A percentile compares a stretch with the other conserved stretches of the same genome.
These are phyloP conservation scores for Apiospora koreana DNA, from an alignment of 2,329 filamentous ascomycete species.

Conservation along the genomic window DNA sequence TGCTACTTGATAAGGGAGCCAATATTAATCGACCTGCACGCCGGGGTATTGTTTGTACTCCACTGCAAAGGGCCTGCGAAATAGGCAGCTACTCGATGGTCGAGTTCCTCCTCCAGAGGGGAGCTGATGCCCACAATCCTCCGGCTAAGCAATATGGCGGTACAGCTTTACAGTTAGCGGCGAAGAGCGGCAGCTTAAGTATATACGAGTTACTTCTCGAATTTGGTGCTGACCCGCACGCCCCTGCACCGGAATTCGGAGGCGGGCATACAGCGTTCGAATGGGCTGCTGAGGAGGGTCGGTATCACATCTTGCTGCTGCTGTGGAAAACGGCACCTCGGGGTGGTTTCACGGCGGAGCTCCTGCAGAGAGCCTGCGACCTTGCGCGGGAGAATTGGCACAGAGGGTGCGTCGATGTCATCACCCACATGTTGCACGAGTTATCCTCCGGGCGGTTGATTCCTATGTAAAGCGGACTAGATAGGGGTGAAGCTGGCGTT, in stretches of 20 bases:
- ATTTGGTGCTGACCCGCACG: conserved; percentile 10
- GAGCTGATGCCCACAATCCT: conserved; percentile 18
- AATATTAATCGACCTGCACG: conserved; percentile 14
- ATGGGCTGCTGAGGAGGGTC: neutral
- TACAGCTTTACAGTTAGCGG: conserved; percentile 22
- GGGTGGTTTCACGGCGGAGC: neutral
- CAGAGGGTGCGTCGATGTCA: neutral
- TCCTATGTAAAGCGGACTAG: no score
- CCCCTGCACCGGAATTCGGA: neutral
- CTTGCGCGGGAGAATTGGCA: neutral
- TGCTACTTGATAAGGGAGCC: conserved; percentile 18
- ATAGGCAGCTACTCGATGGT: conserved; percentile 15
- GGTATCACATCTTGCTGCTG: neutral
- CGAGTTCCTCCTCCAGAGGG: conserved; percentile 15
- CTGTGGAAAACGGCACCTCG: neutral
- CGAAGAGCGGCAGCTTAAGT: conserved; percentile 17
- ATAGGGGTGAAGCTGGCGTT: no score
- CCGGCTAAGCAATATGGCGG: conserved; percentile 15
- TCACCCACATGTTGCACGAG: neutral
- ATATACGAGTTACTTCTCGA: conserved; percentile 17
- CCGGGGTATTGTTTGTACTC: conserved; percentile 14
- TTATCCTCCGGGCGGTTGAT: neutral
- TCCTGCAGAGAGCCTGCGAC: neutral
- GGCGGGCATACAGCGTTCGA: neutral
- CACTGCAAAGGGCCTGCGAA: conserved; percentile 20